A percentile compares a stretch with the other conserved stretches of the same genome.
phyloP scores from a whole-genome alignment of 805 yeast genomes.

The Pichia occidentalis region DNA sequence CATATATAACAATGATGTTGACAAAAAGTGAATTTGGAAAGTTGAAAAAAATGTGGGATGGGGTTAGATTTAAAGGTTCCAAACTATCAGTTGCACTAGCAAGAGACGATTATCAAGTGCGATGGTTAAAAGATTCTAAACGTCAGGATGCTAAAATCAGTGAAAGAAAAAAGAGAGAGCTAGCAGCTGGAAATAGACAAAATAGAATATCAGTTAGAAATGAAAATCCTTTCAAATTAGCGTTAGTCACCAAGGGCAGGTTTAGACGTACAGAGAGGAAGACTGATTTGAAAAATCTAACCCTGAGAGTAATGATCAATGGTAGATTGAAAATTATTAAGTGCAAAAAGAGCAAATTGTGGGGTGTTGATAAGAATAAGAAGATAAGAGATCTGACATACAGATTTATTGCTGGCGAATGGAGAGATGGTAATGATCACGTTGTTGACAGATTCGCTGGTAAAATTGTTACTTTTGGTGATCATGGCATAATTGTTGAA shows the following conservation, averaged over 20 bases:
- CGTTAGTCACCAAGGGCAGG: slow-evolving; percentile 43
- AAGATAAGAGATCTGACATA: slow-evolving; percentile 55
- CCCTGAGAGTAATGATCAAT: slow-evolving; percentile 57
- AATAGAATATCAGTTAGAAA: slow-evolving; percentile 40
- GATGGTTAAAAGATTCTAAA: slow-evolving; percentile 41
- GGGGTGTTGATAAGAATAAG: slow-evolving; percentile 82
- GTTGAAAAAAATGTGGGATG: slow-evolving; percentile 55
- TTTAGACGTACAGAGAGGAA: slow-evolving; percentile 51
- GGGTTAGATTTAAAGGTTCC: slow-evolving; percentile 70
- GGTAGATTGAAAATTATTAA: slow-evolving; percentile 52
- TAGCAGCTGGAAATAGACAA: slow-evolving; percentile 30
- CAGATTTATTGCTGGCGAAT: slow-evolving; percentile 55
- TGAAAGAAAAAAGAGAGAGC: slow-evolving; percentile 27
- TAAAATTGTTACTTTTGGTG: slow-evolving; percentile 27
- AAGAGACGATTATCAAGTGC: slow-evolving; percentile 41
- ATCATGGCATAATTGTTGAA: slow-evolving; percentile 13
- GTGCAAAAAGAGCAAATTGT: slow-evolving; percentile 68
- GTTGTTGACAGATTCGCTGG: slow-evolving; percentile 53
- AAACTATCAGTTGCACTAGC: slow-evolving; percentile 59
- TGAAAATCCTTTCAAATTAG: slow-evolving; percentile 29
- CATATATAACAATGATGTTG: slow-evolving; percentile 55
- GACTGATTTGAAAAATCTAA: slow-evolving; percentile 41
- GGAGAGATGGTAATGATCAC: slow-evolving; percentile 79
- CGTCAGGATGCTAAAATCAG: slow-evolving; percentile 33
- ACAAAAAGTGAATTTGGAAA: slow-evolving; percentile 39